Evolutionary conservation across 805 yeast species (phyloP), one percentile per base, ranked within the genome.

Genomic region (Martiniozyma abietophila): DNA sequence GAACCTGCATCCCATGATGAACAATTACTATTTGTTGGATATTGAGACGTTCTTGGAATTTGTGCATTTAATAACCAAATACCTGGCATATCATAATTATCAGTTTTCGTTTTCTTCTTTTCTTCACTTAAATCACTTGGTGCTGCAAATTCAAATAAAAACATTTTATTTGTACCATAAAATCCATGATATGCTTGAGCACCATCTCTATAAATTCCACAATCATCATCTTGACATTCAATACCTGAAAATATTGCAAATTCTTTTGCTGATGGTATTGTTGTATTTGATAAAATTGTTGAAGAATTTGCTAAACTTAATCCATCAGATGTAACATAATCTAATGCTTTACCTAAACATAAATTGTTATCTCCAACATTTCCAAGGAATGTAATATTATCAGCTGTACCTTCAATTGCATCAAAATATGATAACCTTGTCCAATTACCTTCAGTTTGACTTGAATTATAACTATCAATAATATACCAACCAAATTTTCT

Each of bases 1-100:
- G 86, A 77, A 8, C 88, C 89, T 19, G 79, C 67, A 29, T 69
- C 62, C 88, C 88, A 80, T 49, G 85, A 76, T 6, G 85, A 77
- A 55, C 86, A 80, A 50, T 72, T 74, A 24, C 61, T 59, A 44
- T 72, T 73, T 5, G 58, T 41, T 31, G 78, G 74, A 51, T 78
- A 80, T 56, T 80, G 86, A 3, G 86, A 61, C 14, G 86, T 79
- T 63, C 88, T 69, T 43, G 85, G 76, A 38, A 77, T 76, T 40
- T 71, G 67, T 18, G 80, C 76, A 44, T 78, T 77, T 47, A 78
- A 59, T 39, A 78, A 59, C 85, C 85, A 78, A 45, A 78, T 78
- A 15, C 84, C 86, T 8, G 88, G 84, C 75, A 78, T 59, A 53
- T 80, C 69, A 49, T 66, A 78, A 37, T 53, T 50, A 5, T 59